Evolutionary conservation across 2,329 filamentous ascomycete genomes (phyloP), one percentile per base, ranked within the genome.

Genomic region (Cercospora janseana): DNA sequence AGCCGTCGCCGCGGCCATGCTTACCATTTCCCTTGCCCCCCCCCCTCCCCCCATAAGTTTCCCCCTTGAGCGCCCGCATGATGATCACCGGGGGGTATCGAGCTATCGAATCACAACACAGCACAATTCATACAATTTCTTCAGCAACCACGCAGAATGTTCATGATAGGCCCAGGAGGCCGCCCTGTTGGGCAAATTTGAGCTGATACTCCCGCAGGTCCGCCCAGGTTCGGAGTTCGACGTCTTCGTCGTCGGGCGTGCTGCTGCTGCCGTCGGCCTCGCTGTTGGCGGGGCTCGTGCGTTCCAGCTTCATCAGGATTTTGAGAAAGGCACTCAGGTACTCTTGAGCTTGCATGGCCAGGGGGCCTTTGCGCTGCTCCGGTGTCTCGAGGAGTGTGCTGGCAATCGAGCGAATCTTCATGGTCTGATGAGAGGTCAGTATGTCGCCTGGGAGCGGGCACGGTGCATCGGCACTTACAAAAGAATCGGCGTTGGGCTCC

Each of bases 371-470:
- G 20, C 75, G 70, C 32, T 75, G 70, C 41, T 76, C 73, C 2
- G 80, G 79, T 1, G 76, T 73, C 55, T 87, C 82, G 41, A 94
- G 79, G 6, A 95, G 76, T 0, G 88, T 93, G 21, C 85, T 86
- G 1, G 88, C 88, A 29, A 95, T 86, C 63, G 88, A 85, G 7
- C 88, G 86, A 59, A 95, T 88, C 74, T 95, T 94, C 72, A 82
- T 82, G 62, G 88, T 88, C 79, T 82, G 66, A 7, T 12, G 34
- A n/a, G 21, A 18, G 13, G 45, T 53, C 27, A 53, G 51, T 32
- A 34, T 37, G 6, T 29, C 23, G 18, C 16, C 16, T 20, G 12
- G 3, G 23, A 24, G 20, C 21, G 12, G 5, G 4, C 10, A n/a
- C 32, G 29, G 46, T 12, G 15, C 44, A 9, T 16, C 13, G 35